Evolutionary conservation across 768 basidiomycete species (phyloP), one percentile per base, ranked within the genome.

Genomic region (Lactifluus volemus): DNA sequence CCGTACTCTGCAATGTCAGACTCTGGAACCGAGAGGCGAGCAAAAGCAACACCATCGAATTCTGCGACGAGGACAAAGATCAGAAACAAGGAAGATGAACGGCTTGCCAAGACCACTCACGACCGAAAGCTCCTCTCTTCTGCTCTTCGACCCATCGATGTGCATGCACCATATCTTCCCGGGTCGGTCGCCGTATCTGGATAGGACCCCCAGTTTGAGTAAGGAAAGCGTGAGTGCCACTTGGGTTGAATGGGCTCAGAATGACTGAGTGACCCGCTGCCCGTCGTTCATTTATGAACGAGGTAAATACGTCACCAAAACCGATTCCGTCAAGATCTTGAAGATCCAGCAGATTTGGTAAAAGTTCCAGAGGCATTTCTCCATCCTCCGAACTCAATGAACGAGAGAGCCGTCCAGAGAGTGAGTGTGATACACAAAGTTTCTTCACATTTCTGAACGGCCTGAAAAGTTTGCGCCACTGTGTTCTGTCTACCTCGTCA

Each of bases 1-100:
- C n/a, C 38, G 34, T 63, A 63, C 39, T 63, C 61, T 49, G 25
- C 19, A 36, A 58, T 53, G 7, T 63, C 61, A 9, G 48, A 58
- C 1, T 53, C 51, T n/a, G 39, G 48, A 29, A 58, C 39, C 14
- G 50, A 15, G 7, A 8, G 30, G 21, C 30, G 4, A 4, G 51
- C 52, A 29, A 63, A 4, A 2, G 45, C 47, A 29, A 58, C 41
- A 2, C 52, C 48, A 0, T 63, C 51, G 25, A 63, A 34, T 30
- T 47, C 56, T 54, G 47, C 21, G 2, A 15, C 8, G 11, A 45
- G 15, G n/a, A 41, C 47, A 39, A 1, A 1, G n/a, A 32, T 58
- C 9, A 63, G 25, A 25, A 38, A 62, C 1, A 11, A 2, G 32
- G 5, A 48, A 12, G n/a, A 19, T 3, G 19, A 14, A 53, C 7